These are phyloP conservation scores for Nissolia schottii DNA, from an alignment of 306 rosid genomes.

Conservation along the genomic window DNA sequence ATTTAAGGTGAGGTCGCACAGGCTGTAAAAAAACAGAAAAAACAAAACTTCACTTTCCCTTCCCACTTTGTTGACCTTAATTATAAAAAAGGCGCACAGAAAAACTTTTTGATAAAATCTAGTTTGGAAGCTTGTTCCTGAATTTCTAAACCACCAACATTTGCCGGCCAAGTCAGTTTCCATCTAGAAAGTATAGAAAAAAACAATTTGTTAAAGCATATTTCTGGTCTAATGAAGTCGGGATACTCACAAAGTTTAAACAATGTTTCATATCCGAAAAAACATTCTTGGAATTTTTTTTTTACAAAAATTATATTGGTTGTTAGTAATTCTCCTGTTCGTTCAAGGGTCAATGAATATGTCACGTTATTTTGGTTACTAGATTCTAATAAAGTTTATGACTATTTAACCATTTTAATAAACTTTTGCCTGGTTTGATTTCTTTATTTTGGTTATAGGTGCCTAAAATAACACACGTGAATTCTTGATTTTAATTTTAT, in stretches of 20 bases:
- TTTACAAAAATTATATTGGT: too few relatives aligned
- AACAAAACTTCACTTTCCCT: slow-evolving; percentile 33
- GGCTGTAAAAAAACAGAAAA: slow-evolving; percentile 5
- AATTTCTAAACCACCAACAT: slow-evolving; percentile 20
- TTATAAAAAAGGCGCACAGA: not conserved
- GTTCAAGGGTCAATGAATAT: too few relatives aligned
- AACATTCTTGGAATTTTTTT: too few relatives aligned
- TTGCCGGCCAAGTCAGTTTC: slow-evolving; percentile 17
- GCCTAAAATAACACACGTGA: not conserved
- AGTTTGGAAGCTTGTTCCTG: slow-evolving; percentile 6
- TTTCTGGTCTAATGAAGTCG: not conserved
- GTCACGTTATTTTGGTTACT: too few relatives aligned
- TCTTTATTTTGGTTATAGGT: not conserved
- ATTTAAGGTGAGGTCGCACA: not conserved
- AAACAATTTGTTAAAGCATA: not conserved
- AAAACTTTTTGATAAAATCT: not conserved
- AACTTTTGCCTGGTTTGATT: too few relatives aligned
- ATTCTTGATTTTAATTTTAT: not conserved
- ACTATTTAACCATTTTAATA: too few relatives aligned
- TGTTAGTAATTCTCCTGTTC: too few relatives aligned
- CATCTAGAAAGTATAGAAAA: slow-evolving; percentile 4
- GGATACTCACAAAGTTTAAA: too few relatives aligned
- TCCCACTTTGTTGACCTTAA: slow-evolving; percentile 21
- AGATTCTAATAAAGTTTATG: too few relatives aligned
- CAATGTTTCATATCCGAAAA: too few relatives aligned